Evolutionary conservation across 139 green algal genomes (phyloP).

Genomic region (Chlamydomonas schloesseri): DNA sequence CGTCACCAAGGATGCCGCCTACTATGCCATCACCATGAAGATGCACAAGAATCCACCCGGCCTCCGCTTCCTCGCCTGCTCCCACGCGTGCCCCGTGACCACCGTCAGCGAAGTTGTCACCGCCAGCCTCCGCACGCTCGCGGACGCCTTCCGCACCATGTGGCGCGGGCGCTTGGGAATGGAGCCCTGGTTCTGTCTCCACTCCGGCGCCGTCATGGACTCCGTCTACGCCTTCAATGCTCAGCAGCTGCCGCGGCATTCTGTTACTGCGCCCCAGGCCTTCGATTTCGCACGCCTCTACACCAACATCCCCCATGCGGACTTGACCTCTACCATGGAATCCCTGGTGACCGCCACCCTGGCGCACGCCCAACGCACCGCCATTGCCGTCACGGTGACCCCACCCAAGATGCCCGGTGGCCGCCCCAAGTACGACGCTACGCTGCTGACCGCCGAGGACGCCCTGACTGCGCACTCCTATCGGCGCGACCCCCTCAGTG

Average conservation of each 20-base stretch:
- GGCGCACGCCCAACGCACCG: neutral
- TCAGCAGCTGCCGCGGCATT: too few species aligned
- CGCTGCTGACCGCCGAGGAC: neutral
- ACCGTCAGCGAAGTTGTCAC: neutral
- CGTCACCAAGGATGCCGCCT: too few species aligned
- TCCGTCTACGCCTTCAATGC: neutral
- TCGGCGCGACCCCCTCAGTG: neutral
- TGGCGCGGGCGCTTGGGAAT: neutral
- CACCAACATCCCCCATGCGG: neutral
- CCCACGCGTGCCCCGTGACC: neutral
- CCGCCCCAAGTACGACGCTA: neutral
- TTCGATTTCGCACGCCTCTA: neutral
- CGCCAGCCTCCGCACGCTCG: neutral
- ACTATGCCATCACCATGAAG: too few species aligned
- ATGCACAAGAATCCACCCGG: too few species aligned
- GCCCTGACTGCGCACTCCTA: too few species aligned
- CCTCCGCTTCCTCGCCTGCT: too few species aligned
- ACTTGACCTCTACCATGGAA: neutral
- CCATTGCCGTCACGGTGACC: neutral
- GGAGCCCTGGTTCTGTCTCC: neutral
- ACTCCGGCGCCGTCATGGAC: neutral
- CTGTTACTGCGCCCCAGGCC: neutral
- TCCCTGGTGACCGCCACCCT: neutral
- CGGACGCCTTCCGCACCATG: neutral
- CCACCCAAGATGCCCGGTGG: neutral